Percentiles rank a stretch among this genome's conserved stretches.
Conservation (phyloP, 108 stramenopile species). For the Cyclostephanos invisitatus region DNA sequence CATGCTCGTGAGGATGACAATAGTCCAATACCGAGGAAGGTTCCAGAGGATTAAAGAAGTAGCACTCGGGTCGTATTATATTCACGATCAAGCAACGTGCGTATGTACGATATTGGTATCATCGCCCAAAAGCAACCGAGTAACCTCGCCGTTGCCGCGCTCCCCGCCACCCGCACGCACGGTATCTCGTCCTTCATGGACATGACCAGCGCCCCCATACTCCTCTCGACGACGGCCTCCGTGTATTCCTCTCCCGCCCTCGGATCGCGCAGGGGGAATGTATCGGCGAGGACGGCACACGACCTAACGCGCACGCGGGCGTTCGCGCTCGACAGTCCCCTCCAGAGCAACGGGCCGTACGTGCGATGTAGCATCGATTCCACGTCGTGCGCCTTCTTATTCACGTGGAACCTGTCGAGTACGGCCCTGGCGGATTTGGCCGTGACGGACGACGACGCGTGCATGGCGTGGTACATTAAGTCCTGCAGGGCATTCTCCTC, state of each 20-base stretch:
- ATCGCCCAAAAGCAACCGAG: constrained; percentile 86
- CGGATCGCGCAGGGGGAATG: constrained; percentile 94
- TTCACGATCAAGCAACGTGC: constrained; percentile 80
- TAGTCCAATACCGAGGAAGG: not conserved
- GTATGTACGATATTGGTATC: constrained; percentile 73
- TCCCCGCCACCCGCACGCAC: constrained; percentile 83
- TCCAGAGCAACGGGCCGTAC: constrained; percentile 93
- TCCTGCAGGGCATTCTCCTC: constrained; percentile 89
- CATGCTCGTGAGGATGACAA: not conserved
- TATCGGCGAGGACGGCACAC: constrained; percentile 70
- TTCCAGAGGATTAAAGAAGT: not conserved
- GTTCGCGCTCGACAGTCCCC: constrained; percentile 83
- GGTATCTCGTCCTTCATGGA: constrained; percentile 80
- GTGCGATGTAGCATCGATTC: constrained; percentile 80
- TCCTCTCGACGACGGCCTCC: constrained; percentile 68
- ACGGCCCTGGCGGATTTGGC: constrained; percentile 51
- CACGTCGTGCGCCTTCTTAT: constrained; percentile 79
- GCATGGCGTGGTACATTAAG: constrained; percentile 73
- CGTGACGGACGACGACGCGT: constrained; percentile 49
- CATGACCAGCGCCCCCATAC: constrained; percentile 58
- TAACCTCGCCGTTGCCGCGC: constrained; percentile 73
- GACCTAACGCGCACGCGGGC: constrained; percentile 86
- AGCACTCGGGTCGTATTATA: constrained; percentile 1
- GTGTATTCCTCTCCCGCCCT: constrained; percentile 40
- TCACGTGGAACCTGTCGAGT: constrained; percentile 69